These are phyloP conservation scores for Oryza officinalis DNA, from an alignment of 176 grass and related monocot genomes.

Conservation along the genomic window DNA sequence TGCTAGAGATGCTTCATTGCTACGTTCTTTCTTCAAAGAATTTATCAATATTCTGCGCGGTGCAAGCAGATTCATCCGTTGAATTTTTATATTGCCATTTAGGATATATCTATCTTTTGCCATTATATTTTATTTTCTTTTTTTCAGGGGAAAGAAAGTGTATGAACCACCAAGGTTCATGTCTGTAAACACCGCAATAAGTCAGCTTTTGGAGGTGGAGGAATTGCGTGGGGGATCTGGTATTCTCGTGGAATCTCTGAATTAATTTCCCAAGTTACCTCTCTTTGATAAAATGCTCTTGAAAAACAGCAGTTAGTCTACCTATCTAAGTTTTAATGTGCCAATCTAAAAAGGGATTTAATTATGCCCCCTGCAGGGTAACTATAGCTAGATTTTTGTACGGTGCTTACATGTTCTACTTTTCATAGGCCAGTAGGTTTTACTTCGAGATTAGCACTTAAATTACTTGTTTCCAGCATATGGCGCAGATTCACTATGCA, in stretches of 20 bases:
- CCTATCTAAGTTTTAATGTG: not conserved
- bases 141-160: slow-evolving; percentile 83
- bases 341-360: not conserved
- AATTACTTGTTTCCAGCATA: slow-evolving; percentile 56
- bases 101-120: slow-evolving; percentile 1
- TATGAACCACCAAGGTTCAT: slow-evolving; percentile 95
- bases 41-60: not conserved
- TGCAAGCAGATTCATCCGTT: not conserved
- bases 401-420: not conserved
- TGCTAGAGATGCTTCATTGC: not conserved
- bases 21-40: not conserved
- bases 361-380: not conserved
- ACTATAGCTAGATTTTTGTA: not conserved
- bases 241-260: slow-evolving; percentile 22
- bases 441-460: not conserved
- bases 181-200: slow-evolving; percentile 86
- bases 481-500: slow-evolving; percentile 58
- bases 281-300: not conserved
- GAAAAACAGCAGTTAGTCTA: not conserved
- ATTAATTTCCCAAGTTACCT: not conserved
- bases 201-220: slow-evolving; percentile 92
- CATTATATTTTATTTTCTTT: not conserved
- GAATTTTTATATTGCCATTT: not conserved
- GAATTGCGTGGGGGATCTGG: slow-evolving; percentile 53
- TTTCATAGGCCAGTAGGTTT: not conserved